Conservation (phyloP, 2,329 filamentous ascomycete species). For the Dryadomyces quercus-mongolicae region DNA sequence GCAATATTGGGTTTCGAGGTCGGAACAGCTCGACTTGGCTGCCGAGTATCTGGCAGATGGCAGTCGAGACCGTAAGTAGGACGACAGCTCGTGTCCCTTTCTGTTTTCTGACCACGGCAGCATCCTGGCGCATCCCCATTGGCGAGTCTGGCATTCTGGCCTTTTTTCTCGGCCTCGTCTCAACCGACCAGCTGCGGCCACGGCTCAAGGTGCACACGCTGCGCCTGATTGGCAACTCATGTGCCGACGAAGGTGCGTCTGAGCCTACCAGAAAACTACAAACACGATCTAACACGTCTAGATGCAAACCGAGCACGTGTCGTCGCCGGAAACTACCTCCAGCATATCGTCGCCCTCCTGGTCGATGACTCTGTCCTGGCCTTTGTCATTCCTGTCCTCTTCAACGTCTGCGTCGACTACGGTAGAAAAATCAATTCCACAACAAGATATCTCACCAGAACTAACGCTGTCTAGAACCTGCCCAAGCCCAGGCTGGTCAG, state of each 20-base stretch:
- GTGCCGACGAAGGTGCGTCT: conserved; percentile 41
- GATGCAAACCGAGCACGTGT: conserved; percentile 48
- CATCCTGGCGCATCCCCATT: conserved; percentile 41
- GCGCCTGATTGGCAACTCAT: conserved; percentile 49
- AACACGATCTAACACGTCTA: conserved; percentile 13
- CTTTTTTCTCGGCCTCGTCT: conserved; percentile 39
- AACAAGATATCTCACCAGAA: too few relatives aligned
- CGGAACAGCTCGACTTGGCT: conserved; percentile 29
- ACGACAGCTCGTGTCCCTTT: too few relatives aligned
- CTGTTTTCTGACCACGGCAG: conserved; percentile 20
- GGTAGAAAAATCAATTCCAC: too few relatives aligned
- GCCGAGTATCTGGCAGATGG: conserved; percentile 42
- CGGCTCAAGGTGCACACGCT: conserved; percentile 41
- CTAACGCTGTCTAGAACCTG: conserved; percentile 43
- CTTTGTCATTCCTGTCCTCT: conserved; percentile 46
- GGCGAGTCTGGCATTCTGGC: conserved; percentile 46
- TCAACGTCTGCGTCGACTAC: conserved; percentile 52
- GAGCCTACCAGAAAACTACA: too few relatives aligned
- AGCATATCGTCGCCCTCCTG: conserved; percentile 35
- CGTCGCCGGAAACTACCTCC: conserved; percentile 34
- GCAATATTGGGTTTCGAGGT: conserved; percentile 27
- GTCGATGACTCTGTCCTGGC: conserved; percentile 32
- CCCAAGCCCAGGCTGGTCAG: conserved; percentile 42
- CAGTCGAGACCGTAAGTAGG: conserved; percentile 39
- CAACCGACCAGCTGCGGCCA: conserved; percentile 23